A percentile compares a stretch with the other conserved stretches of the same genome.
Evolutionary conservation across 2,329 filamentous ascomycete species (phyloP).

Genomic region (Exophiala mesophila): DNA sequence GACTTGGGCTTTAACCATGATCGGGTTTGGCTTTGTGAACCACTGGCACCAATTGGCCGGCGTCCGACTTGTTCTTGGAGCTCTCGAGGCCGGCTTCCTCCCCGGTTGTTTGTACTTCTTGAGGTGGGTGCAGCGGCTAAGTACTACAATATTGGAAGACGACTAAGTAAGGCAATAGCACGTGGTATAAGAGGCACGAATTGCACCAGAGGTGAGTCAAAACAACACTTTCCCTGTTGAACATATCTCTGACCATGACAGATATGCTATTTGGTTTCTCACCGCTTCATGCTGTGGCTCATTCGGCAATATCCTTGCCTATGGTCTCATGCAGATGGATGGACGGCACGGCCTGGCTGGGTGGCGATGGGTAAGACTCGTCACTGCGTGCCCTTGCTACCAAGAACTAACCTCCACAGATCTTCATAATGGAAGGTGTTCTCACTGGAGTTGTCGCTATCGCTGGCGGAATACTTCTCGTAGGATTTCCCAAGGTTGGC

Average conservation of each 20-base stretch:
- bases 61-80: constrained; percentile 29
- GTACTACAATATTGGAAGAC: no score
- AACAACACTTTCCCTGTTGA: no score
- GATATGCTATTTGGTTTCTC: constrained; percentile 27
- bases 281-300: constrained; percentile 22
- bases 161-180: no score
- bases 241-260: no score
- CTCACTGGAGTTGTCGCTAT: constrained; percentile 31
- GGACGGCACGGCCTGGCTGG: constrained; percentile 31
- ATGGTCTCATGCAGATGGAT: constrained; percentile 31
- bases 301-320: constrained; percentile 35
- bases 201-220: constrained; percentile 36
- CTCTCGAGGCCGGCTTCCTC: constrained; percentile 33
- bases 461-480: constrained; percentile 34
- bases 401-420: constrained; percentile 14
- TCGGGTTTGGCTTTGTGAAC: constrained; percentile 36
- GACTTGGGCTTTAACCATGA: no score
- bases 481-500: constrained; percentile 37
- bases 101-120: constrained; percentile 27
- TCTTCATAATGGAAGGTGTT: constrained; percentile 29
- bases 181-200: constrained; percentile 34
- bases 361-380: constrained; percentile 34
- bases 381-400: constrained; percentile 12
- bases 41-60: constrained; percentile 24
- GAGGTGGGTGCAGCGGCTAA: no score